Percentiles rank a stretch among this genome's conserved stretches.
phyloP scores from a whole-genome alignment of 257 asterid genomes.

The Agastache rugosa region DNA sequence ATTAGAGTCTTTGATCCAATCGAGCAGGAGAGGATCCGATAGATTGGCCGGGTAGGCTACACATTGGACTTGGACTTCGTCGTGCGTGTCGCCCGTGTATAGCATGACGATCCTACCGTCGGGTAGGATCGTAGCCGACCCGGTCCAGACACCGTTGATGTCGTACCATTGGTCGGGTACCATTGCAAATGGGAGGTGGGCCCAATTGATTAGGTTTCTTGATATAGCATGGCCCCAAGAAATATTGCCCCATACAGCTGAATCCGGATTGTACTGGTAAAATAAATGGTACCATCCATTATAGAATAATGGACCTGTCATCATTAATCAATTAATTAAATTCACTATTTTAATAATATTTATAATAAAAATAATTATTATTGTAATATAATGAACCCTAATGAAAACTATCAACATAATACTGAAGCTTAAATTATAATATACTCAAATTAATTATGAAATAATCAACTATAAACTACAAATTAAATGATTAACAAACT shows the following conservation, averaged over 20 bases:
- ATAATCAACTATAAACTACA: too few relatives aligned
- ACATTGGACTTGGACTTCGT: conserved; percentile 76
- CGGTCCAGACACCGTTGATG: conserved; percentile 86
- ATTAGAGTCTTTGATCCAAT: conserved; percentile 68
- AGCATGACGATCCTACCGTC: conserved; percentile 70
- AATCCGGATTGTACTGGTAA: conserved; percentile 84
- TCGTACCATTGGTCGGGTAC: conserved; percentile 78
- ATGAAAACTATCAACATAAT: too few relatives aligned
- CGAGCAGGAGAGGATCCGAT: conserved; percentile 74
- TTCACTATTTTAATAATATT: too few relatives aligned
- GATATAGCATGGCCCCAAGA: conserved; percentile 93
- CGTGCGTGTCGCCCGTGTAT: conserved; percentile 71
- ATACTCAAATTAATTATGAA: too few relatives aligned
- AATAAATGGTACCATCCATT: conserved; percentile 89
- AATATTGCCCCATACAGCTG: conserved; percentile 82
- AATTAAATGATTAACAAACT: too few relatives aligned
- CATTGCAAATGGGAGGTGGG: conserved; percentile 70
- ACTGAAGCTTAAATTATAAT: too few relatives aligned
- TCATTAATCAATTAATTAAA: too few relatives aligned
- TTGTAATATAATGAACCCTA: too few relatives aligned
- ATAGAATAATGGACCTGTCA: conserved; percentile 75
- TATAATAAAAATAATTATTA: too few relatives aligned
- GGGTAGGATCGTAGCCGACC: conserved; percentile 82
- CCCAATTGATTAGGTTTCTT: conserved; percentile 73
- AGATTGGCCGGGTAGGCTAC: conserved; percentile 76